These are phyloP conservation scores for Catharanthus roseus DNA, from an alignment of 257 asterid genomes.

Conservation along the genomic window DNA sequence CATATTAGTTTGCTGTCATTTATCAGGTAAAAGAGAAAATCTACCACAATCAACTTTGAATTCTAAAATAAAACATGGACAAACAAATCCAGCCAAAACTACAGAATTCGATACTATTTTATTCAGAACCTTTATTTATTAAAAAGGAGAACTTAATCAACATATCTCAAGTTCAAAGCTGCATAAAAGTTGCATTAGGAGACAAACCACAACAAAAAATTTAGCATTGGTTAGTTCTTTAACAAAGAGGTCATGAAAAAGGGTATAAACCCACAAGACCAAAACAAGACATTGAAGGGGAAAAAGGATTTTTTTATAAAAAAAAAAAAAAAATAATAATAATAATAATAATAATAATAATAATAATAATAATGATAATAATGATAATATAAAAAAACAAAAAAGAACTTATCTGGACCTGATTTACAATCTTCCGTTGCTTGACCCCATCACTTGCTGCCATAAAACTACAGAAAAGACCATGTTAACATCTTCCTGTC, in stretches of 20 bases:
- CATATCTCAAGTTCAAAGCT: neutral
- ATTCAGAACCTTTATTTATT: neutral
- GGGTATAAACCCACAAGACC: neutral
- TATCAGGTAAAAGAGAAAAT: neutral
- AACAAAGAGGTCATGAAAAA: neutral
- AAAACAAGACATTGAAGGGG: neutral
- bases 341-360: too few species aligned
- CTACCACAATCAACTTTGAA: neutral
- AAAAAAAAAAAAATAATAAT: too few species aligned
- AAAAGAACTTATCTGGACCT: slow-evolving; percentile 39
- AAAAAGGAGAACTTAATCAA: neutral
- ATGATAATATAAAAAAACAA: neutral
- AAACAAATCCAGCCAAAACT: neutral
- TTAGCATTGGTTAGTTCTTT: neutral
- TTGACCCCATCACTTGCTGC: slow-evolving; percentile 80
- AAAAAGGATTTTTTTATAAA: too few species aligned
- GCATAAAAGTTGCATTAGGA: neutral
- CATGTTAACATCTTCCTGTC: slow-evolving; percentile 1
- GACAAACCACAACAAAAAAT: neutral
- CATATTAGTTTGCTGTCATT: neutral
- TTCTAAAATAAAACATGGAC: neutral
- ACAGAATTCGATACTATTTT: neutral
- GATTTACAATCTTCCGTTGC: slow-evolving; percentile 52
- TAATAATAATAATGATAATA: too few species aligned
- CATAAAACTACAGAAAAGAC: slow-evolving; percentile 48